phyloP scores from a whole-genome alignment of 139 green algal genomes.

The Closterium sp. region DNA sequence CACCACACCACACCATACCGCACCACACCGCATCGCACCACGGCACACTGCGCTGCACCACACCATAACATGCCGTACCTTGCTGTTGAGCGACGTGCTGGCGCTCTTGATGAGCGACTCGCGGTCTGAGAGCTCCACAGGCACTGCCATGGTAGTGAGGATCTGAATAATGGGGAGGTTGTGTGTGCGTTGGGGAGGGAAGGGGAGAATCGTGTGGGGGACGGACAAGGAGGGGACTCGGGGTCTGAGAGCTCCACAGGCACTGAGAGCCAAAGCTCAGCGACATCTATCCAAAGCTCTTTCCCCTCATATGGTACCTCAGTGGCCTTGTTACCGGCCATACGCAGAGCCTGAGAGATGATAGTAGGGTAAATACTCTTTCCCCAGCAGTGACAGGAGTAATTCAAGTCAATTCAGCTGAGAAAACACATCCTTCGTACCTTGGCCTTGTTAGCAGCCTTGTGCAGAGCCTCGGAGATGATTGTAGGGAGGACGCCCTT shows the following conservation, averaged over 20 bases:
- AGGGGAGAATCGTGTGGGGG: neutral
- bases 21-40: neutral
- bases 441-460: conserved; percentile 73
- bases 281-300: no score
- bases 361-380: no score
- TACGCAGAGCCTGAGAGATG: no score
- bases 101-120: conserved; percentile 86
- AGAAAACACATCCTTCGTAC: neutral
- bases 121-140: conserved; percentile 87
- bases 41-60: no score
- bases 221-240: no score
- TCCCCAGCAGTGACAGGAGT: no score
- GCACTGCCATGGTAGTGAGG: conserved; percentile 75
- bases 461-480: conserved; percentile 90
- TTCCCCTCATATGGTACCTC: no score
- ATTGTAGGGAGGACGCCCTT: conserved; percentile 90
- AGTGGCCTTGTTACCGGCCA: no score
- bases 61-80: no score
- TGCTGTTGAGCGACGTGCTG: conserved; percentile 75
- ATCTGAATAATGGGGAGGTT: conserved; percentile 56
- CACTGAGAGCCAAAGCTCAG: no score
- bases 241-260: no score
- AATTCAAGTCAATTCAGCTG: no score
- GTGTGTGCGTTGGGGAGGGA: neutral
- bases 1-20: neutral